Evolutionary conservation across 208 protist species (phyloP).

Genomic region (Acanthamoeba triangularis): DNA sequence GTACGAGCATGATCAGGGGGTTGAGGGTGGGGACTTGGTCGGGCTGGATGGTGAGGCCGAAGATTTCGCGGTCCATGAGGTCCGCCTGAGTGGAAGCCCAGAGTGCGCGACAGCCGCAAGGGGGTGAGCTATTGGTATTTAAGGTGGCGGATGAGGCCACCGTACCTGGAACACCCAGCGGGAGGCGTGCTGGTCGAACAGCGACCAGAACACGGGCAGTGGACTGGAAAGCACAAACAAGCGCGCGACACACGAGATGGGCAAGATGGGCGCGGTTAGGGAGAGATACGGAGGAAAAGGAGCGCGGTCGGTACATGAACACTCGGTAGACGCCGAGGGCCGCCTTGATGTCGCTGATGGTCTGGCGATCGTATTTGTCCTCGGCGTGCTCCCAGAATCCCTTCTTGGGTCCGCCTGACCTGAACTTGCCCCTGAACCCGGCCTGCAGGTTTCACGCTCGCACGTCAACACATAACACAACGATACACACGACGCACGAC

Average conservation of each 20-base stretch:
- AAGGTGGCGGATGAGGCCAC: neutral
- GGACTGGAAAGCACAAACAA: constrained; percentile 52
- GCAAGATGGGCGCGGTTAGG: neutral
- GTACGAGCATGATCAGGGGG: constrained; percentile 86
- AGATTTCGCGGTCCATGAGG: constrained; percentile 83
- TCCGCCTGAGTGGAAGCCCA: constrained; percentile 46
- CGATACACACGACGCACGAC: neutral
- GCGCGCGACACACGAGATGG: neutral
- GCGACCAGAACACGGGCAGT: constrained; percentile 81
- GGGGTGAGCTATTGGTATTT: too few species aligned
- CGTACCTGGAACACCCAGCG: constrained; percentile 79
- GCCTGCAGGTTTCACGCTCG: neutral
- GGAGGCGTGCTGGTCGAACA: constrained; percentile 79
- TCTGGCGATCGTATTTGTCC: constrained; percentile 47
- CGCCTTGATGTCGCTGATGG: constrained; percentile 58
- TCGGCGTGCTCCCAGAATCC: constrained; percentile 68
- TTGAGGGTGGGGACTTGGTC: constrained; percentile 87
- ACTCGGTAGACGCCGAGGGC: constrained; percentile 58
- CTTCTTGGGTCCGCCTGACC: constrained; percentile 20
- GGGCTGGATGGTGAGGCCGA: constrained; percentile 76
- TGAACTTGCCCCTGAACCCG: neutral
- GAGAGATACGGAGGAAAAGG: neutral
- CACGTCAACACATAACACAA: neutral
- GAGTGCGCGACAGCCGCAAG: too few species aligned
- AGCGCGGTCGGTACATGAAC: constrained; percentile 41